Conservation (phyloP, 176 grass and related monocot genomes). For the Olyra latifolia region DNA sequence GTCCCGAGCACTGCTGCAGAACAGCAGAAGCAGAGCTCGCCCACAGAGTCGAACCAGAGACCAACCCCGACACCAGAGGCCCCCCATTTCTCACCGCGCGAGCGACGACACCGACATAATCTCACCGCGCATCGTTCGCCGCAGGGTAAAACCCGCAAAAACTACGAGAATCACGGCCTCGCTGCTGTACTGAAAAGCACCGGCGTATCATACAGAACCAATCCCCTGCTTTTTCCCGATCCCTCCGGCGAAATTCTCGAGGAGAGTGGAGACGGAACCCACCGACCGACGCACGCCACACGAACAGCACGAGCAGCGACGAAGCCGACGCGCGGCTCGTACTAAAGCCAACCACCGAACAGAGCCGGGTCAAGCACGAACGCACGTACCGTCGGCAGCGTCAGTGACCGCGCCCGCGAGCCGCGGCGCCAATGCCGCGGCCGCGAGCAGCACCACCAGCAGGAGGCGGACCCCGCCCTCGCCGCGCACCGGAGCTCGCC, state of each 20-base stretch:
- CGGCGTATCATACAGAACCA: background rate
- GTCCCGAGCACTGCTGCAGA: background rate
- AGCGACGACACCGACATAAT: conserved; percentile 26
- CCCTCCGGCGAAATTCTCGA: background rate
- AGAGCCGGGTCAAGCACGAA: background rate
- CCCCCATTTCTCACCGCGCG: background rate
- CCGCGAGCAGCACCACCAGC: background rate
- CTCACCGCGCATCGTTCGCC: background rate
- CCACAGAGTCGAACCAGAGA: background rate
- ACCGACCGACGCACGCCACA: background rate
- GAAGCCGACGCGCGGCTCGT: background rate
- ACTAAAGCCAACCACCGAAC: background rate
- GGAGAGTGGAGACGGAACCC: background rate
- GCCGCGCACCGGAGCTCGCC: background rate
- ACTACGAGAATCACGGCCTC: background rate
- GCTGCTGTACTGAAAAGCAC: background rate
- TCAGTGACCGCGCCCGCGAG: conserved; percentile 38
- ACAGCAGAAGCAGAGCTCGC: background rate
- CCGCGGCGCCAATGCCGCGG: conserved; percentile 42
- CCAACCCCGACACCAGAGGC: background rate
- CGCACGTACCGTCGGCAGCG: conserved; percentile 35
- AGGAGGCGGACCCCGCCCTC: background rate
- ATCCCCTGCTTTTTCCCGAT: conserved; percentile 1
- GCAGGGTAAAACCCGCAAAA: background rate
- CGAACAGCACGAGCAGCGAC: background rate